Base-by-base conservation (phyloP, 148 eudicot species). In the Silene conica region DNA sequence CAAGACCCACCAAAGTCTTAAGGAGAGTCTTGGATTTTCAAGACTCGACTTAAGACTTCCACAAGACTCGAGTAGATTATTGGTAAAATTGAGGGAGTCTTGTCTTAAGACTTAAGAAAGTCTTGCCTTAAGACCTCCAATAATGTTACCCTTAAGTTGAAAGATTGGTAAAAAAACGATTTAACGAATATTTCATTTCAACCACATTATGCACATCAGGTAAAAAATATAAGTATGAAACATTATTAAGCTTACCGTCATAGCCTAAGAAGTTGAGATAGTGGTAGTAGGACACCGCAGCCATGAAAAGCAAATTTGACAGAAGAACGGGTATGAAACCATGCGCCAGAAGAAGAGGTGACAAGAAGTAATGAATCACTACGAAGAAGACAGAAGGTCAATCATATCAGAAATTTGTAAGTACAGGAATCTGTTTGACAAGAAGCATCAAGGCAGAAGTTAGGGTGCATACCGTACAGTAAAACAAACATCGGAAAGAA, bases 261-360 rank as follows among this genome's bases (percentile, higher is more conserved):
- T 92, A 95, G 41, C 99, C 99, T 73, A 95, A 75, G 80, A 87
- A 93, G 86, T 89, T 95, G 74, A 92, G 94, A 85, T 95, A 95
- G 80, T 92, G 97, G 81, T 92, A 95, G 88, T 90, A 95, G 79
- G 97, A 95, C 19, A 82, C 76, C 31, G 96, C 91, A 59, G 78
- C 92, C 94, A 90, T 92, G 83, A 92, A 92, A 68, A 95, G 88
- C 81, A 95, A 58, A 83, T 95, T 95, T 79, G 99, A 95, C 23
- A 95, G 88, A 81, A 95, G 74, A 52, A 86, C 82, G 13, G 97
- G 94, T 80, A 95, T 81, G 86, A 92, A 95, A 69, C 99, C 97
- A 81, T 95, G 99, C 28, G 96, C 96, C 59, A 95, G 83, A 79
- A 95, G 86, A 75, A 95, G 90, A 31, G 99, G 97, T 55, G 99